Conservation (phyloP, 2,329 filamentous ascomycete species). For the Pseudogymnoascus sp. region DNA sequence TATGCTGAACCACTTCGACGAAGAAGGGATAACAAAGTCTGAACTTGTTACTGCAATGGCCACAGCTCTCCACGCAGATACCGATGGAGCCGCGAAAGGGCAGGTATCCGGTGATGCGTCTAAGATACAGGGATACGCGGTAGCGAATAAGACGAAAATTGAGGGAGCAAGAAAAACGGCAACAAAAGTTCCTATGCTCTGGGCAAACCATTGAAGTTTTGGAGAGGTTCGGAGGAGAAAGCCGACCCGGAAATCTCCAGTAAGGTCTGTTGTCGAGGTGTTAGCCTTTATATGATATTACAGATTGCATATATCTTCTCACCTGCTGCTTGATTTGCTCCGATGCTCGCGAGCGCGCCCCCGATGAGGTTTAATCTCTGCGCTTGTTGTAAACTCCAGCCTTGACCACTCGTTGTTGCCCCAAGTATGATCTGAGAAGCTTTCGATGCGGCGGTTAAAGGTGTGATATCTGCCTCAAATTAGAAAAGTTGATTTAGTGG, state of each 20-base stretch:
- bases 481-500: not conserved
- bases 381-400: not conserved
- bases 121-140: conserved; percentile 18
- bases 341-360: not conserved
- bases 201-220: conserved; percentile 14
- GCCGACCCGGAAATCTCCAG: not conserved
- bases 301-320: not conserved
- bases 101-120: conserved; percentile 12
- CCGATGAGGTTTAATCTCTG: not conserved
- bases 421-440: conserved; percentile 4
- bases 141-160: conserved; percentile 19
- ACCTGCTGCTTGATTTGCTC: conserved; percentile 3
- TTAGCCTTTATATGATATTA: not conserved
- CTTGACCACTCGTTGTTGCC: conserved; percentile 1
- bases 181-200: conserved; percentile 17
- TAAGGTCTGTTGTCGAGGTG: not conserved
- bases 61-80: conserved; percentile 18
- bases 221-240: conserved; percentile 3
- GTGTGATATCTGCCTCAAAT: not conserved
- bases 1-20: conserved; percentile 3
- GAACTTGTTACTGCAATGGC: conserved; percentile 18
- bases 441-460: not conserved
- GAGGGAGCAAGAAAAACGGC: conserved; percentile 17
- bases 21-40: conserved; percentile 16
- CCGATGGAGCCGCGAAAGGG: conserved; percentile 17